Conservation (phyloP, 2,329 filamentous ascomycete species). For the Botrytis medusae region DNA sequence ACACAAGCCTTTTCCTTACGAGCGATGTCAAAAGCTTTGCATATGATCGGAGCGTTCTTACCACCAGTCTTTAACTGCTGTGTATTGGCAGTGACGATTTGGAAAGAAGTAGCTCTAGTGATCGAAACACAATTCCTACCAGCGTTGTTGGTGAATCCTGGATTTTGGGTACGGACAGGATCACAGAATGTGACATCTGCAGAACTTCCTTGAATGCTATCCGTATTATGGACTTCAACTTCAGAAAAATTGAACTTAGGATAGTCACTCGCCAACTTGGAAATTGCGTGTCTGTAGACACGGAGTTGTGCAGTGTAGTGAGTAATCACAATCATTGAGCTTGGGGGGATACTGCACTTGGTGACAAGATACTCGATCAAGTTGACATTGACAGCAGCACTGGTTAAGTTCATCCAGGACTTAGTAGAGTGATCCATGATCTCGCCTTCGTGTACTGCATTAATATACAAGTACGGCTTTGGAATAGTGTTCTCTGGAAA, state of each 20-base stretch:
- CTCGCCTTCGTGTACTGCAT: background rate
- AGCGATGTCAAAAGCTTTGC: background rate
- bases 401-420: background rate
- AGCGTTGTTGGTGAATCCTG: too few relatives aligned
- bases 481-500: background rate
- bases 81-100: background rate
- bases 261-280: too few relatives aligned
- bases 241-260: too few relatives aligned
- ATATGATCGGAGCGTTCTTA: background rate
- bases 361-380: background rate
- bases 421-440: background rate
- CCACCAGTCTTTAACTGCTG: rapidly evolving
- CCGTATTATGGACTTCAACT: too few relatives aligned
- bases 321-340: rapidly evolving
- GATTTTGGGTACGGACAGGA: too few relatives aligned
- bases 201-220: too few relatives aligned
- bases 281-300: too few relatives aligned
- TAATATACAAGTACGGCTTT: too few relatives aligned
- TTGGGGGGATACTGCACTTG: background rate
- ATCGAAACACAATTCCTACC: too few relatives aligned
- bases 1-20: background rate
- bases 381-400: background rate
- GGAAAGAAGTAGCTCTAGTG: background rate
- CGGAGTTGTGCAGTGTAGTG: background rate
- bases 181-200: too few relatives aligned